phyloP scores from a whole-genome alignment of 306 rosid species.

The Calophaca sinica region DNA sequence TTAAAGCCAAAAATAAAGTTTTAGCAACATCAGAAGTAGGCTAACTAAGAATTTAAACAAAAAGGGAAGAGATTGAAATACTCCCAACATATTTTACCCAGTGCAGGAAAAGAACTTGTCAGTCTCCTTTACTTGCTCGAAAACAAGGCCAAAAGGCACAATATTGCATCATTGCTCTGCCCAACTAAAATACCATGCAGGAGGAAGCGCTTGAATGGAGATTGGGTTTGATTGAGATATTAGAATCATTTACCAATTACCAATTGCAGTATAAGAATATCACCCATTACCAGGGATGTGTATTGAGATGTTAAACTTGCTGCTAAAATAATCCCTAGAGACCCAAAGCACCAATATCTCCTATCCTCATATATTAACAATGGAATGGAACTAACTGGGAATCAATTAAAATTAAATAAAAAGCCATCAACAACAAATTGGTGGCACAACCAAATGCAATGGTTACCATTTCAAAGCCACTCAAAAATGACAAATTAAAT shows the following conservation, averaged over 20 bases:
- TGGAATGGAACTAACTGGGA: conserved; percentile 33
- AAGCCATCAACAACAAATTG: conserved; percentile 45
- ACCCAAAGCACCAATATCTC: conserved; percentile 55
- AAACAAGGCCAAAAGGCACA: conserved; percentile 67
- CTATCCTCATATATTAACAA: conserved; percentile 52
- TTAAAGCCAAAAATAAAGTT: conserved; percentile 68
- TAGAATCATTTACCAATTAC: conserved; percentile 57
- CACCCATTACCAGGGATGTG: conserved; percentile 78
- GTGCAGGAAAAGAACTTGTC: conserved; percentile 73
- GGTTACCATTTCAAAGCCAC: conserved; percentile 30
- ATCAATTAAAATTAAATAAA: conserved; percentile 44
- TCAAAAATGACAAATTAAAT: conserved; percentile 34
- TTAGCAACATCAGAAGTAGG: conserved; percentile 74
- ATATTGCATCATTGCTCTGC: conserved; percentile 65
- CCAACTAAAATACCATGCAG: conserved; percentile 70
- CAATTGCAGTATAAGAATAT: conserved; percentile 48
- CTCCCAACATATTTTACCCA: conserved; percentile 91
- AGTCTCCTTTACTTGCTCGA: conserved; percentile 85
- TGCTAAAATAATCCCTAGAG: conserved; percentile 51
- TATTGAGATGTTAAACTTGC: conserved; percentile 48
- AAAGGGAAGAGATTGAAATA: conserved; percentile 75
- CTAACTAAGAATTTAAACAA: conserved; percentile 58
- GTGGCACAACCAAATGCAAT: conserved; percentile 47
- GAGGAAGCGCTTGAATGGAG: conserved; percentile 64
- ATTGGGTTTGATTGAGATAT: conserved; percentile 53